A percentile compares a stretch with the other conserved stretches of the same genome.
These are phyloP conservation scores for Psilocybe subaeruginosa DNA, from an alignment of 768 basidiomycete genomes.

Conservation along the genomic window DNA sequence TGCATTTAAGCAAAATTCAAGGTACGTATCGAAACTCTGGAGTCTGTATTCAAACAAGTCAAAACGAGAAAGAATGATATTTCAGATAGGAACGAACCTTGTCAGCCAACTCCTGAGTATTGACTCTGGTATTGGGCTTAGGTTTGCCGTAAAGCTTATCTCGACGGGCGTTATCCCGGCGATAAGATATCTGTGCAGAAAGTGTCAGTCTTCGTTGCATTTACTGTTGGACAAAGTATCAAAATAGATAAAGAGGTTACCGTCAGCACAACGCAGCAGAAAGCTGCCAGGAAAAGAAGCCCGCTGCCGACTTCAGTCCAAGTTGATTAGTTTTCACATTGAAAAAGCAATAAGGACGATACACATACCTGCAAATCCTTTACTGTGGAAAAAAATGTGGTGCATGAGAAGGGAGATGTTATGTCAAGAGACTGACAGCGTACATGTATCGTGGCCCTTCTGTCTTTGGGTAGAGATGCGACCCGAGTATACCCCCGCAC, in stretches of 20 bases:
- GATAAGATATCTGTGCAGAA: constrained; percentile 57
- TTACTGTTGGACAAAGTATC: too few species aligned
- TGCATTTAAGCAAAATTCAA: constrained; percentile 14
- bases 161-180: constrained; percentile 59
- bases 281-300: constrained; percentile 57
- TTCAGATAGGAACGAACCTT: constrained; percentile 42
- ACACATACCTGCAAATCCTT: constrained; percentile 56
- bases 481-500: constrained; percentile 73
- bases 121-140: constrained; percentile 49
- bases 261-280: constrained; percentile 53
- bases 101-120: constrained; percentile 69
- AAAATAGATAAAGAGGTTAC: constrained; percentile 26
- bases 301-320: constrained; percentile 22
- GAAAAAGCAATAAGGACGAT: constrained; percentile 15
- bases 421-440: constrained; percentile 20
- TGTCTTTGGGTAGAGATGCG: constrained; percentile 67
- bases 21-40: constrained; percentile 62
- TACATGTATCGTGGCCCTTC: constrained; percentile 72
- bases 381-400: constrained; percentile 33
- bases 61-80: not conserved
- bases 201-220: too few species aligned
- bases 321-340: not conserved
- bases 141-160: constrained; percentile 57
- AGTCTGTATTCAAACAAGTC: constrained; percentile 39
- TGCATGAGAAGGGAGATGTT: not conserved